phyloP scores from a whole-genome alignment of 208 protist species.

The Herpetomonas samuelpessoai region DNA sequence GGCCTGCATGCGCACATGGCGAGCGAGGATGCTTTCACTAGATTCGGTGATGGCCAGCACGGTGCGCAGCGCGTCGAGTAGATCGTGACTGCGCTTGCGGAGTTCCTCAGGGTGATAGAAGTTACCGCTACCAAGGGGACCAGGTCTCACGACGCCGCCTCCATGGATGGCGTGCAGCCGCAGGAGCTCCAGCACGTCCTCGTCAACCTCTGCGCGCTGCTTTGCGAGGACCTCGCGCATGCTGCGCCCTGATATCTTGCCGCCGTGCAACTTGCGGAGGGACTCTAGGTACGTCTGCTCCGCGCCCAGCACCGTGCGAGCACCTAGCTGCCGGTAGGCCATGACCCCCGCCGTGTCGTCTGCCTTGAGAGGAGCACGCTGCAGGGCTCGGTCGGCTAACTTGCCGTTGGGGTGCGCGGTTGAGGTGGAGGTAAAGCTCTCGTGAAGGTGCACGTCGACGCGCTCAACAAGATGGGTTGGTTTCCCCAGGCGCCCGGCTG shows the following conservation, averaged over 20 bases:
- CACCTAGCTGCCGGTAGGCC: not conserved
- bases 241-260: not conserved
- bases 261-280: not conserved
- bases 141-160: not conserved
- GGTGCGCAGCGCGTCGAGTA: not conserved
- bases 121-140: conserved; percentile 8
- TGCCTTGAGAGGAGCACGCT: too few species aligned
- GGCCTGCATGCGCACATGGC: conserved; percentile 29
- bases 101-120: conserved; percentile 14
- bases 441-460: conserved; percentile 12
- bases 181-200: conserved; percentile 5
- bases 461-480: conserved; percentile 12
- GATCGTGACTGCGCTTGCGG: conserved; percentile 6
- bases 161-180: not conserved
- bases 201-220: not conserved
- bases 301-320: not conserved
- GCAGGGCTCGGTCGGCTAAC: too few species aligned
- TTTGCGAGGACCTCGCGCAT: conserved; percentile 1
- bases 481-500: not conserved
- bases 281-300: not conserved
- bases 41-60: conserved; percentile 18
- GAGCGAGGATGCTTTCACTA: conserved; percentile 17
- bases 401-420: too few species aligned
- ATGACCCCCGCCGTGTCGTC: not conserved
- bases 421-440: not conserved